Base-by-base conservation (phyloP, 192 early-diverging fungal species). In the Entomortierella parvispora region DNA sequence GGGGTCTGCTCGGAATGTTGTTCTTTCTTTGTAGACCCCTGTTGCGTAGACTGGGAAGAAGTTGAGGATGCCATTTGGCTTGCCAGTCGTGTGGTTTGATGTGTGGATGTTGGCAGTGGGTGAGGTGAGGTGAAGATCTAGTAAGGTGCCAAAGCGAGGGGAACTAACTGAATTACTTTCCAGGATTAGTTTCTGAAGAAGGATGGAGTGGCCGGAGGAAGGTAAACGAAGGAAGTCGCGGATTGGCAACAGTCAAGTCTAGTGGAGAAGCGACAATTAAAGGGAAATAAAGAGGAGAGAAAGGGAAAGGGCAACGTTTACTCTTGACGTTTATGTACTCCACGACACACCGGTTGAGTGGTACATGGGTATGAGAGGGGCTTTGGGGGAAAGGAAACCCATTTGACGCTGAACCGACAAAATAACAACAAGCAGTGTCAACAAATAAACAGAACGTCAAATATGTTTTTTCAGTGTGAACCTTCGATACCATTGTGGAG, bases 21-120 rank as follows among this genome's bases (percentile, higher is more conserved):
- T 31, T 26, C 47, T 45, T 31, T 33, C 3, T 43, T 51, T 11
- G 44, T 28, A 37, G 44, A 25, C n/a, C 58, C 69, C 25, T 56
- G 46, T n/a, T 58, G 69, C 11, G 69, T 71, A 4, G 61, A 71
- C 29, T 58, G 40, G 32, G 69, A 71, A 8, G 69, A 71, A 18
- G 23, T 64, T 20, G 69, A 71, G 20, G 69, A 37, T 29, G 69
- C 47, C 69, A 71, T 71, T 20, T 18, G 10, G 37, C 14, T 29
- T 59, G n/a, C 3, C 5, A 22, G 53, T 5, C 2, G 23, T 10
- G 15, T 29, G 29, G 15, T 54, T 17, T 31, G 58, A 42, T 7
- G 10, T n/a, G 15, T 10, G 20, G 32, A 57, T 11, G 58, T 2
- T 7, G 56, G 23, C 40, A 29, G 3, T 43, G 6, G 45, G n/a